phyloP scores from a whole-genome alignment of 2,329 filamentous ascomycete genomes.

The Ampelomyces quisqualis region DNA sequence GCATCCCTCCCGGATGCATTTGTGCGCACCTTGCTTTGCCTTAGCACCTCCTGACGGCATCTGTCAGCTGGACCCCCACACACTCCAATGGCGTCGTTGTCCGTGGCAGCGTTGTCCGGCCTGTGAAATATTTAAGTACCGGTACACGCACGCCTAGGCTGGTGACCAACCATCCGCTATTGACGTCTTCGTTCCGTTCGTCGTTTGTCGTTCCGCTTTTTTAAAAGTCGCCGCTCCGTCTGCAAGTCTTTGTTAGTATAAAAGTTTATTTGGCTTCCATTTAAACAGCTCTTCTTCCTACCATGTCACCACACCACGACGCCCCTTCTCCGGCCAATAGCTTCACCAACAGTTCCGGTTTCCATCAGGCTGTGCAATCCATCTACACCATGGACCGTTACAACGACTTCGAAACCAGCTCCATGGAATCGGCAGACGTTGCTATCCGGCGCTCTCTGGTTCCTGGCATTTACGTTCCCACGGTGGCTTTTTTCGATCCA shows the following conservation, averaged over 20 bases:
- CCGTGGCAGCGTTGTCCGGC: constrained; percentile 22
- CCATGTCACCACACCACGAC: constrained; percentile 46
- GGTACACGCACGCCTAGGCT: constrained; percentile 35
- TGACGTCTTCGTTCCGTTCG: constrained; percentile 41
- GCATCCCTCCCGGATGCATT: constrained; percentile 25
- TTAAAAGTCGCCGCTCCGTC: constrained; percentile 32
- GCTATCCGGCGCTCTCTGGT: constrained; percentile 39
- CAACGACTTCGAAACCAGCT: constrained; percentile 44
- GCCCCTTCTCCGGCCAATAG: constrained; percentile 40
- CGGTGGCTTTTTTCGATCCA: constrained; percentile 48
- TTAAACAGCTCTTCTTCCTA: constrained; percentile 14
- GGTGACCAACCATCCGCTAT: constrained; percentile 27
- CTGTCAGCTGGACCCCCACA: constrained; percentile 46
- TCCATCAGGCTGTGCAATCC: constrained; percentile 39
- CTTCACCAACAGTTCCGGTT: constrained; percentile 32
- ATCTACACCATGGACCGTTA: constrained; percentile 39
- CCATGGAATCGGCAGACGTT: constrained; percentile 38
- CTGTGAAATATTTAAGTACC: constrained; percentile 42
- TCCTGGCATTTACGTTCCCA: constrained; percentile 49
- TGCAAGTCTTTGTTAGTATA: constrained; percentile 30
- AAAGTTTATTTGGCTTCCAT: constrained; percentile 18
- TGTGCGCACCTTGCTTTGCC: constrained; percentile 29
- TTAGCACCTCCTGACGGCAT: constrained; percentile 31
- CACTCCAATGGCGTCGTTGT: constrained; percentile 21
- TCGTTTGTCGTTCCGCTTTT: constrained; percentile 27